Conservation (phyloP, 1,284 basidiomycete genomes). For the Cronartium ribicola region DNA sequence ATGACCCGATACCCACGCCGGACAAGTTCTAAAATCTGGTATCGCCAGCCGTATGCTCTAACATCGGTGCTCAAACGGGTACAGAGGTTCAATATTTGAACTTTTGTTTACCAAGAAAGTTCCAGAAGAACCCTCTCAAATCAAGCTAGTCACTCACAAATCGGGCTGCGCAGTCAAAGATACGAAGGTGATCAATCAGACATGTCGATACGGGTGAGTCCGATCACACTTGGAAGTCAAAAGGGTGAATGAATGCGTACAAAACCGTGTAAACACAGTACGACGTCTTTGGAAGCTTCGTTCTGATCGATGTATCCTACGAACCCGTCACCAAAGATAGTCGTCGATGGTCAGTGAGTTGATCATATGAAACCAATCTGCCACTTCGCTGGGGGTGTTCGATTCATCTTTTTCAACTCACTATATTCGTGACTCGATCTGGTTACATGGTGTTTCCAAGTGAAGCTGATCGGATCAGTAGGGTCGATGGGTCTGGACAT, state of each 20-base stretch:
- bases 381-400: not conserved
- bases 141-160: not conserved
- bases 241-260: constrained; percentile 6
- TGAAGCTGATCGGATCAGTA: not conserved
- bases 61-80: too few relatives aligned
- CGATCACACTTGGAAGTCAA: not conserved
- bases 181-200: not conserved
- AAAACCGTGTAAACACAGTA: constrained; percentile 35
- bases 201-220: not conserved
- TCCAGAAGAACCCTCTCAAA: not conserved
- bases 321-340: not conserved
- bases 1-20: constrained; percentile 23
- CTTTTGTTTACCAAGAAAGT: not conserved
- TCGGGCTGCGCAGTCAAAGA: not conserved
- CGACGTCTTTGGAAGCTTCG: not conserved
- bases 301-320: constrained; percentile 32
- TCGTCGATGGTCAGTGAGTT: not conserved
- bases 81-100: not conserved
- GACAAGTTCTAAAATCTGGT: constrained; percentile 25
- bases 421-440: not conserved
- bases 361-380: not conserved
- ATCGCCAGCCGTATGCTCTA: constrained; percentile 34
- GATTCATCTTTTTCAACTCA: not conserved
- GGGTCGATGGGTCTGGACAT: not conserved
- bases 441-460: not conserved